phyloP scores from a whole-genome alignment of 305 asterid species.

The Striga hermonthica region DNA sequence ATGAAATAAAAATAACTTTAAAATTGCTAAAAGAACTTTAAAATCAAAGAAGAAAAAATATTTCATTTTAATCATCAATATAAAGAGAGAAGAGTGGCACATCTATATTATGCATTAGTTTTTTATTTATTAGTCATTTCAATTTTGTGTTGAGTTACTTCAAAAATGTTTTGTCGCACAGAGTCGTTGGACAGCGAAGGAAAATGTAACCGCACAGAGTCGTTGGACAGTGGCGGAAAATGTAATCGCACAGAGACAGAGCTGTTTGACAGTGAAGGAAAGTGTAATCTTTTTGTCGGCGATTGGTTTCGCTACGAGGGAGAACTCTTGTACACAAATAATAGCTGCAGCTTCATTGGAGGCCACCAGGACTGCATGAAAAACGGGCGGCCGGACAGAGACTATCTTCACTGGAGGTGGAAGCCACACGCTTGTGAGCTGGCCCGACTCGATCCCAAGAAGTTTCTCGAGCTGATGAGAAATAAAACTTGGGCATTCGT shows the following conservation, averaged over 20 bases:
- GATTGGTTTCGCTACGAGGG: slow-evolving; percentile 57
- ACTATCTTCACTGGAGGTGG: slow-evolving; percentile 81
- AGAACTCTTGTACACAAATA: slow-evolving; percentile 61
- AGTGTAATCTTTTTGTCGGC: slow-evolving; percentile 61
- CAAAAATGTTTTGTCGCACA: slow-evolving; percentile 13
- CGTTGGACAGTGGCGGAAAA: slow-evolving; percentile 13
- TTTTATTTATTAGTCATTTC: not conserved
- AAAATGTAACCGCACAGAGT: slow-evolving; percentile 60
- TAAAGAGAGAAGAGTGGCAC: too few species aligned
- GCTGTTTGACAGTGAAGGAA: slow-evolving; percentile 29
- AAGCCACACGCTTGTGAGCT: slow-evolving; percentile 61
- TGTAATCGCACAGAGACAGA: too few species aligned
- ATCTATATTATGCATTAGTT: too few species aligned
- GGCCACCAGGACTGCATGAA: slow-evolving; percentile 59
- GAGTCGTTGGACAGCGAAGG: slow-evolving; percentile 29
- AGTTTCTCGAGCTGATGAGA: slow-evolving; percentile 64
- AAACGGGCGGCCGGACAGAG: slow-evolving; percentile 57
- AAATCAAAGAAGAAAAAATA: too few species aligned
- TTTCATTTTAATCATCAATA: too few species aligned
- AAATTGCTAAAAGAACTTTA: too few species aligned
- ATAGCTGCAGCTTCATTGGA: slow-evolving; percentile 56
- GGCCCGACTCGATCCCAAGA: slow-evolving; percentile 50
- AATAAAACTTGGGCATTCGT: slow-evolving; percentile 63
- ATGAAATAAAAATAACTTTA: too few species aligned
- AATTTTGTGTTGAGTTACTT: not conserved